Evolutionary conservation across 257 asterid genomes (phyloP).

Genomic region (Scutellaria galericulata): DNA sequence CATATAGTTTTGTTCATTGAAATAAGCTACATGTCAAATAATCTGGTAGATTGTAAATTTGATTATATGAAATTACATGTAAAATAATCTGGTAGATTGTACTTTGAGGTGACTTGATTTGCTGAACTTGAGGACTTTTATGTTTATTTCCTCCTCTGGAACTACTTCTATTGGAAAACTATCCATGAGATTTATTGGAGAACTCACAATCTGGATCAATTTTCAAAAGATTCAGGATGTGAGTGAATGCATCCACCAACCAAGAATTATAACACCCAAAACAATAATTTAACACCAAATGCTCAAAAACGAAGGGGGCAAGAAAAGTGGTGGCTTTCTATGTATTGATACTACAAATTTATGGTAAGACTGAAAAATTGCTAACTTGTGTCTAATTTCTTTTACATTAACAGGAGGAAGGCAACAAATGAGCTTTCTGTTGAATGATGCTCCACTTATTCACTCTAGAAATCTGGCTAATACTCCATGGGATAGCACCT

Average conservation of each 20-base stretch:
- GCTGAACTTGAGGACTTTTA: not conserved
- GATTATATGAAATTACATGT: too few species aligned
- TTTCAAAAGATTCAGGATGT: conserved; percentile 15
- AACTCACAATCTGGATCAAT: not conserved
- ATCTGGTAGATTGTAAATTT: not conserved
- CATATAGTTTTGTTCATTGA: not conserved
- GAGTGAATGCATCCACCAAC: not conserved
- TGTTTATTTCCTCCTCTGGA: conserved; percentile 10
- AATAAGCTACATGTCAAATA: not conserved
- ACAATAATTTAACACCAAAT: not conserved
- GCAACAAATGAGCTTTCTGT: conserved; percentile 59
- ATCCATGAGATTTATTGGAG: not conserved
- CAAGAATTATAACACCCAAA: not conserved
- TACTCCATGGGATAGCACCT: conserved; percentile 52
- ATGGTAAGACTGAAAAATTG: not conserved
- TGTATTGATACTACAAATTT: not conserved
- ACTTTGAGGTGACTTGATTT: not conserved
- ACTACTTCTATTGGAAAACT: not conserved
- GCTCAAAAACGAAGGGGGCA: not conserved
- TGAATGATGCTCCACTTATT: conserved; percentile 49
- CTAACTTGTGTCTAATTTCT: conserved; percentile 14
- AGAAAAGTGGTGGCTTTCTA: conserved; percentile 8
- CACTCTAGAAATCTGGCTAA: conserved; percentile 46
- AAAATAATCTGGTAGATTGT: not conserved
- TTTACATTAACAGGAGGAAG: conserved; percentile 54